Evolutionary conservation across 345 rosid genomes (phyloP), one percentile per base, ranked within the genome.

Genomic region (Angophora floribunda): DNA sequence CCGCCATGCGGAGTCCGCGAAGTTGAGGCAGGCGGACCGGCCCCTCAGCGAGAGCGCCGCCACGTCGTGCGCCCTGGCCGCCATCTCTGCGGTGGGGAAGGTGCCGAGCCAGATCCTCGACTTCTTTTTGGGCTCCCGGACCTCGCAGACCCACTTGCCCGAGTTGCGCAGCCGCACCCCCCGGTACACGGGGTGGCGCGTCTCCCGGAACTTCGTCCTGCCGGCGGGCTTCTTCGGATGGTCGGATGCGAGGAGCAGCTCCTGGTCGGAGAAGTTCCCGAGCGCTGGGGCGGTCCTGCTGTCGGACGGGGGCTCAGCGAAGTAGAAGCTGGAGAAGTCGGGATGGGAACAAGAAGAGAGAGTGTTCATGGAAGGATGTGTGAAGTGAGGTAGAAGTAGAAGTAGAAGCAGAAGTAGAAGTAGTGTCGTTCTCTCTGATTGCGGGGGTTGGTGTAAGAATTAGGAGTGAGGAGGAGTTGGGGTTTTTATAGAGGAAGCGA

Each of bases 91-190:
- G 0, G 95, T 94, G 2, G 93, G 94, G 51, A 94, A 96, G 24
- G 99, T 97, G 19, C 99, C 99, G 1, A 97, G 91, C 99, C 99
- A 97, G 44, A 97, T 96, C 89, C 99, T 93, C 0, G 99, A 90
- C 87, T 94, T 94, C 95, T 97, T 97, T 49, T 92, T 93, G 1
- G 98, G 99, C 90, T 96, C 97, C 78, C 99, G 92, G 14, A 97
- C 94, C 88, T 97, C 99, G 47, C 96, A 96, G 4, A 96, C 99
- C 99, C 99, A 96, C 91, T 97, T 97, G 6, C 96, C 98, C 0
- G 97, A 93, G 78, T 93, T 90, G 89, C 98, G 94, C 90, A 89
- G 75, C 86, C 98, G 91, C 36, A 96, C 98, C 24, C 99, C 99
- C 2, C 97, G 92, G 91, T 91, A 96, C 86, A 97, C 94, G 6